Evolutionary conservation across 2,329 filamentous ascomycete genomes (phyloP).

Genomic region (Colletotrichum sublineola): DNA sequence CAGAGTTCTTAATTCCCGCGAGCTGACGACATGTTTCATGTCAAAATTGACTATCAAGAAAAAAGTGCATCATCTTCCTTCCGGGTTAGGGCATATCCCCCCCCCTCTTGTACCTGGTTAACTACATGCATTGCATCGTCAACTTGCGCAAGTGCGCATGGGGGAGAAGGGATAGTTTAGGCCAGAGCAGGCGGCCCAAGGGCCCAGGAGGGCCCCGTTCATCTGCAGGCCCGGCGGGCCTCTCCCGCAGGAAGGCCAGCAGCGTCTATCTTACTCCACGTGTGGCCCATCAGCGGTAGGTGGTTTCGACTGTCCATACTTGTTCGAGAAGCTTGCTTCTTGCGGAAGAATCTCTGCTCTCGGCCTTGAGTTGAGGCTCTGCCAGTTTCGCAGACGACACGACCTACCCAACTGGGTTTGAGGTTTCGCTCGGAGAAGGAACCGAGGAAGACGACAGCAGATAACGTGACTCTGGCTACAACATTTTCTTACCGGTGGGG

Average conservation of each 20-base stretch:
- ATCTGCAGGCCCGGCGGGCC: constrained; percentile 40
- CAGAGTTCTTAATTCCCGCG: neutral
- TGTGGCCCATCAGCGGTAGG: constrained; percentile 7
- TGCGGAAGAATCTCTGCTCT: constrained; percentile 16
- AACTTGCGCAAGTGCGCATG: constrained; percentile 34
- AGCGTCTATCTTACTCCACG: constrained; percentile 24
- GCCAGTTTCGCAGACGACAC: neutral
- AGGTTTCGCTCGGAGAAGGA: neutral
- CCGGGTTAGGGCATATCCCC: constrained; percentile 34
- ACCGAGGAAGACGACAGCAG: neutral
- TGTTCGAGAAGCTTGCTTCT: constrained; percentile 36
- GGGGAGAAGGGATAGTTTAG: constrained; percentile 9
- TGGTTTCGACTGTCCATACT: constrained; percentile 4
- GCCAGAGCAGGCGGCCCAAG: constrained; percentile 18
- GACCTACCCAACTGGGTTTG: neutral
- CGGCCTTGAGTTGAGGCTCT: constrained; percentile 17
- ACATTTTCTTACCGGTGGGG: neutral
- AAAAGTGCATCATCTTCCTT: constrained; percentile 1
- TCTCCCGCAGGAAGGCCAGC: constrained; percentile 36
- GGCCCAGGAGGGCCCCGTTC: constrained; percentile 19
- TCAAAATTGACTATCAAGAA: neutral
- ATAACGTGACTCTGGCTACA: neutral
- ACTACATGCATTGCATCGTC: constrained; percentile 25
- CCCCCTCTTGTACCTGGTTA: constrained; percentile 1
- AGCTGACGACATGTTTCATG: neutral